These are phyloP conservation scores for Pichia scutulata DNA, from an alignment of 805 yeast genomes.

Conservation along the genomic window DNA sequence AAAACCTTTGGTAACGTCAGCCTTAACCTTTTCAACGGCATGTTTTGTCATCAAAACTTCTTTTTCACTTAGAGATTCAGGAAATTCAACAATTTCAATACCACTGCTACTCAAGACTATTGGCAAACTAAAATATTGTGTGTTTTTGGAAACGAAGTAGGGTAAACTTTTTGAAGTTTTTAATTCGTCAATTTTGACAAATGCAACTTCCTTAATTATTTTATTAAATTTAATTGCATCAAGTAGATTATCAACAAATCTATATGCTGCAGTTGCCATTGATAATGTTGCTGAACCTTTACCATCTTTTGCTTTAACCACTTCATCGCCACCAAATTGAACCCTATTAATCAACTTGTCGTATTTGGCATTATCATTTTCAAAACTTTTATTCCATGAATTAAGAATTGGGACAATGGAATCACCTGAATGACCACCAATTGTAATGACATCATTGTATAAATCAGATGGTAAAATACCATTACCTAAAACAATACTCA, in stretches of 20 bases:
- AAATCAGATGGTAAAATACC: slow-evolving; percentile 23
- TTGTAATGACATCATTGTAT: slow-evolving; percentile 40
- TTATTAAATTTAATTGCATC: slow-evolving; percentile 16
- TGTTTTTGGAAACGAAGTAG: slow-evolving; percentile 16
- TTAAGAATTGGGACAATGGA: slow-evolving; percentile 44
- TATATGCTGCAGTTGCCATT: slow-evolving; percentile 91
- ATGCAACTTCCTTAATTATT: slow-evolving; percentile 38
- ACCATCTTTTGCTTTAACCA: slow-evolving; percentile 91
- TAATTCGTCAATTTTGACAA: slow-evolving; percentile 47
- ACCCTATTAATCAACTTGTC: slow-evolving; percentile 73
- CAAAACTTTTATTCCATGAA: slow-evolving; percentile 34
- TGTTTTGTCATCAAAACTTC: slow-evolving; percentile 13
- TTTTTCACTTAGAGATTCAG: slow-evolving; percentile 8
- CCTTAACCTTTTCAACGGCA: slow-evolving; percentile 14
- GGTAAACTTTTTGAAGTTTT: slow-evolving; percentile 29
- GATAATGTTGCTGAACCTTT: slow-evolving; percentile 92
- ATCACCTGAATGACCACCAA: slow-evolving; percentile 53
- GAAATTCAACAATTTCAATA: slow-evolving; percentile 24
- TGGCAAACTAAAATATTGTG: slow-evolving; percentile 43
- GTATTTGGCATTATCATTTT: slow-evolving; percentile 11
- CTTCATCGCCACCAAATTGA: slow-evolving; percentile 88
- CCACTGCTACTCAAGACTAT: slow-evolving; percentile 29
- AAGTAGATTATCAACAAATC: slow-evolving; percentile 50
- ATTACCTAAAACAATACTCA: slow-evolving; percentile 21
- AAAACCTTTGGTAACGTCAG: slow-evolving; percentile 19